Base-by-base conservation (phyloP, 208 protist genomes). In the Kentomonas sorsogonicus region DNA sequence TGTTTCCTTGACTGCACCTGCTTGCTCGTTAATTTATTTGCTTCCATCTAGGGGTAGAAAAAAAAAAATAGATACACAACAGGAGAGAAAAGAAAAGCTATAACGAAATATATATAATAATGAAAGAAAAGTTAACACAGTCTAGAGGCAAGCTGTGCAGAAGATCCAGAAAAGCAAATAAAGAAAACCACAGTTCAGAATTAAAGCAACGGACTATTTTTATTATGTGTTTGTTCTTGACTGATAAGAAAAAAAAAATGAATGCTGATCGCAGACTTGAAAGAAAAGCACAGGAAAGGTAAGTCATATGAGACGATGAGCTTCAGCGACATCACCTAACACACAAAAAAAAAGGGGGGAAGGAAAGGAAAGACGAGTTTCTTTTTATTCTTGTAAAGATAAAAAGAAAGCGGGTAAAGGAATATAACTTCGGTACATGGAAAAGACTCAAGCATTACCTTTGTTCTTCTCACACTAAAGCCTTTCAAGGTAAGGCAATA, bases 111-210 rank as follows among this genome's bases (percentile, higher is more conserved):
- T 47, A 47, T 47, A 47, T 47, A 47, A 47, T 20, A 4, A 26
- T 18, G 9, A 18, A 9, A 5, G 9, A 27, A 4, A 47, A 47
- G 6, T 10, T 10, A 18, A 27, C 9, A 36, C 5, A 11, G 11
- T 36, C 5, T 36, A 36, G 33, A 36, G 11, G 7, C 5, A 36
- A 11, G 7, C 5, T 5, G 11, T 5, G 7, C 11, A 36, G 33
- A 36, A 36, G 7, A 11, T 15, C 33, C 5, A 5, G 11, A 36
- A 36, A 36, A 36, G 33, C 33, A 36, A 56, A 43, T 31, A 40
- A 53, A 20, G 39, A 66, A 59, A 53, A 52, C 41, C 58, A 59
- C 15, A 31, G 26, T 39, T 20, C 20, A 25, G 18, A 9, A 40
- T 26, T 26, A 41, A 10, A 30, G 9, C 6, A 51, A 6, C 3